A percentile compares a stretch with the other conserved stretches of the same genome.
These are phyloP conservation scores for Phialocephala sp. DNA, from an alignment of 2,329 filamentous ascomycete genomes.

Conservation along the genomic window DNA sequence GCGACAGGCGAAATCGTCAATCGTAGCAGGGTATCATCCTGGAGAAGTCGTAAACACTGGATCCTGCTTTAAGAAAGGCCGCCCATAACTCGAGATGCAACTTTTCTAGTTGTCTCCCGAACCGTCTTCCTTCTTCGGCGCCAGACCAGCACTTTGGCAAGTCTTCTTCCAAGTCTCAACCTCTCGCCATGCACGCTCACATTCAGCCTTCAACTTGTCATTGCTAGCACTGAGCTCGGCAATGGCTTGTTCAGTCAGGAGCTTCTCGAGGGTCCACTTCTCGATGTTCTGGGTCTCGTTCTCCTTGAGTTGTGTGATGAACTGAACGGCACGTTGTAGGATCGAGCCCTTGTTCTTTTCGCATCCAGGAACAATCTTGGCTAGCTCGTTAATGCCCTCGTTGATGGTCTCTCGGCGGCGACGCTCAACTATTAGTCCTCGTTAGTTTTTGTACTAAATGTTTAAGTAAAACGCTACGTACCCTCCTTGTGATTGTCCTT, in stretches of 20 bases:
- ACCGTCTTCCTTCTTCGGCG: conserved; percentile 51
- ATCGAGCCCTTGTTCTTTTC: conserved; percentile 99
- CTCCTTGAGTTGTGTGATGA: conserved; percentile 93
- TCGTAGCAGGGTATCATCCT: conserved; percentile 42
- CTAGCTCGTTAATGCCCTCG: conserved; percentile 96
- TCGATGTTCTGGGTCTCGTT: conserved; percentile 94
- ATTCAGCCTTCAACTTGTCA: conserved; percentile 83
- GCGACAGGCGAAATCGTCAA: conserved; percentile 39
- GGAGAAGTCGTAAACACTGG: conserved; percentile 35
- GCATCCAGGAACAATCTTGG: conserved; percentile 95
- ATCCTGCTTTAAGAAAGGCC: conserved; percentile 34
- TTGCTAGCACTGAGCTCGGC: conserved; percentile 86
- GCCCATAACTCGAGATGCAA: conserved; percentile 36
- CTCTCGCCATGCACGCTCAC: conserved; percentile 78
- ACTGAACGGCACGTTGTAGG: conserved; percentile 88
- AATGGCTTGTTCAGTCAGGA: conserved; percentile 87
- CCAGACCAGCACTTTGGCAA: conserved; percentile 64
- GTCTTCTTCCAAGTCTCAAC: conserved; percentile 79
- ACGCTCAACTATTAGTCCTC: conserved; percentile 74
- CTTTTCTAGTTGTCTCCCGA: conserved; percentile 39
- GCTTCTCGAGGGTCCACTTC: conserved; percentile 91
- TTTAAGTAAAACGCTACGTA: conserved; percentile 48
- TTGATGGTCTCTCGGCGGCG: conserved; percentile 98
- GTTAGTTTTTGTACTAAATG: conserved; percentile 37
- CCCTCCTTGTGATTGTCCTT: conserved; percentile 99